phyloP scores from a whole-genome alignment of 768 basidiomycete genomes.

The Xerocomellus chrysenteron region DNA sequence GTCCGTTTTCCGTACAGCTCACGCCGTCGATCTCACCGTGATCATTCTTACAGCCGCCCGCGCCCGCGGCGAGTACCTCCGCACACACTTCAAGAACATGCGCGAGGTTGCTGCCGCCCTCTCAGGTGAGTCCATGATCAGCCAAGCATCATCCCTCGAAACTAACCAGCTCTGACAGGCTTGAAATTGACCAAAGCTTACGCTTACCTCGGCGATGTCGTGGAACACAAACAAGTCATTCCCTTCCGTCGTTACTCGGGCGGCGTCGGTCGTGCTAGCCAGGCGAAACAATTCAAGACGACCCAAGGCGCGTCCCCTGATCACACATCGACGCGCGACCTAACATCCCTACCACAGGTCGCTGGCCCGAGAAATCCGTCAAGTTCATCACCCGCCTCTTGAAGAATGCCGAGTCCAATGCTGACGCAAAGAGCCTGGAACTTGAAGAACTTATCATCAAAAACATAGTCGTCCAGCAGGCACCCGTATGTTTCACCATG shows the following conservation, averaged over 20 bases:
- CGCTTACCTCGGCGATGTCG: constrained; percentile 88
- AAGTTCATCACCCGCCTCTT: constrained; percentile 91
- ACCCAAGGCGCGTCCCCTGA: constrained; percentile 75
- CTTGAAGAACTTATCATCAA: constrained; percentile 91
- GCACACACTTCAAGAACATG: constrained; percentile 99
- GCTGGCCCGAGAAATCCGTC: constrained; percentile 99
- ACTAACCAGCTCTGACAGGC: constrained; percentile 47
- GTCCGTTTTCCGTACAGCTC: constrained; percentile 44
- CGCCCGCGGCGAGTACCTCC: constrained; percentile 94
- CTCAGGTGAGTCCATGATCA: constrained; percentile 57
- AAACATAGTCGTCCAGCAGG: constrained; percentile 98
- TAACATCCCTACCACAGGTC: constrained; percentile 56
- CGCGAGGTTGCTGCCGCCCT: constrained; percentile 96
- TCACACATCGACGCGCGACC: not conserved
- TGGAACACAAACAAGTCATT: constrained; percentile 95
- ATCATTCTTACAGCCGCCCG: constrained; percentile 63
- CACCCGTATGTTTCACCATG: constrained; percentile 65
- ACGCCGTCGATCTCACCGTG: constrained; percentile 7
- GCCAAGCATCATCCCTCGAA: not conserved
- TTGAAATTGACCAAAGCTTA: constrained; percentile 94
- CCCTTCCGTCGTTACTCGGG: constrained; percentile 96
- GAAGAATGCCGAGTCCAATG: constrained; percentile 99
- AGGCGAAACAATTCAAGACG: constrained; percentile 95
- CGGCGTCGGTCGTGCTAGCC: constrained; percentile 91
- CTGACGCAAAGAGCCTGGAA: constrained; percentile 94